Percentiles rank a stretch among this genome's conserved stretches.
Evolutionary conservation across 192 early-diverging fungal genomes (phyloP).

Genomic region (Gorgonomyces haynaldii): DNA sequence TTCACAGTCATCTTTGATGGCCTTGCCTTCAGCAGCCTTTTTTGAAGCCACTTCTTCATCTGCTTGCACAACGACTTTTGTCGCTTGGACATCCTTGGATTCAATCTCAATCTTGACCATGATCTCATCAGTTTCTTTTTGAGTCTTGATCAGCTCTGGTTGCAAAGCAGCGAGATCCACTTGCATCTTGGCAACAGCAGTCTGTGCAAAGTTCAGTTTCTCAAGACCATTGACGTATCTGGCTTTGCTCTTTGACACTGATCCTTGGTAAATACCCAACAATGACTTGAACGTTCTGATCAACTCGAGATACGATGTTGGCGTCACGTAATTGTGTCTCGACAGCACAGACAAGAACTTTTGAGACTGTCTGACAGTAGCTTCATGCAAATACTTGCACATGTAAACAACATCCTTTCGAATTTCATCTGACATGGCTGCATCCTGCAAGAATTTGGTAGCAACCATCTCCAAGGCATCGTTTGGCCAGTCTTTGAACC

Average conservation of each 20-base stretch:
- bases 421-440: constrained; percentile 36
- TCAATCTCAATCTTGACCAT: constrained; percentile 49
- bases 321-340: constrained; percentile 50
- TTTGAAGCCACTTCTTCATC: constrained; percentile 48
- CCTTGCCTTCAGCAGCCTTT: constrained; percentile 41
- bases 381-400: constrained; percentile 52
- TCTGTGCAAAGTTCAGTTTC: constrained; percentile 46
- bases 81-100: constrained; percentile 39
- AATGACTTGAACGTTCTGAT: constrained; percentile 46
- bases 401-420: constrained; percentile 37
- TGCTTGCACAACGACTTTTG: constrained; percentile 40
- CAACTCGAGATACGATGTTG: constrained; percentile 48
- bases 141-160: constrained; percentile 41
- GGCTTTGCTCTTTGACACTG: constrained; percentile 33
- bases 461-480: constrained; percentile 50
- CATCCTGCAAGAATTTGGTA: constrained; percentile 36
- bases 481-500: constrained; percentile 52
- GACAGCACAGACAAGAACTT: constrained; percentile 27
- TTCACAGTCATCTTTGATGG: constrained; percentile 51
- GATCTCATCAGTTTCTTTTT: constrained; percentile 43
- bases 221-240: constrained; percentile 48
- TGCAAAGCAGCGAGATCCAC: constrained; percentile 44
- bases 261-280: constrained; percentile 24
- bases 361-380: constrained; percentile 32
- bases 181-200: constrained; percentile 48